Evolutionary conservation across 2,329 filamentous ascomycete species (phyloP).

Genomic region (Talaromyces funiculosus): DNA sequence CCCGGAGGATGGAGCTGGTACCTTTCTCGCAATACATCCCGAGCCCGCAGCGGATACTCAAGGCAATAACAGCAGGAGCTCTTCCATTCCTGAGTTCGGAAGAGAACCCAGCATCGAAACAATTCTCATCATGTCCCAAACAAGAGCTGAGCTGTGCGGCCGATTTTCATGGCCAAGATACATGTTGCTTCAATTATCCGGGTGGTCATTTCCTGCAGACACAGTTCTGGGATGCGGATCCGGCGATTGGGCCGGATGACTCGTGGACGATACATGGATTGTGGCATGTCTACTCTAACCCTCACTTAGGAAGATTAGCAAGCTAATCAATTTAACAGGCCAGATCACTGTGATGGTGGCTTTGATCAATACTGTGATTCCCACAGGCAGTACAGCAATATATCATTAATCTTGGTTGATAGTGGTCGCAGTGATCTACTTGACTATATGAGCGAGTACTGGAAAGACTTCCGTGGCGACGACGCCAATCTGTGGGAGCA

Average conservation of each 20-base stretch:
- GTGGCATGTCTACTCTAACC: constrained; percentile 40
- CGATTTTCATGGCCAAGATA: constrained; percentile 54
- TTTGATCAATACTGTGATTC: constrained; percentile 63
- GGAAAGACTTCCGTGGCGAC: constrained; percentile 62
- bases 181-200: constrained; percentile 70
- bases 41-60: constrained; percentile 32
- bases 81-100: constrained; percentile 24
- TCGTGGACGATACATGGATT: constrained; percentile 72
- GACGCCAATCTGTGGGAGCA: constrained; percentile 66
- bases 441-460: constrained; percentile 63
- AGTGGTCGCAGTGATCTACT: constrained; percentile 54
- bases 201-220: constrained; percentile 67
- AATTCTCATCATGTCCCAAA: constrained; percentile 27
- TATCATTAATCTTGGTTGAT: constrained; percentile 55
- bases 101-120: not conserved
- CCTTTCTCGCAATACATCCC: constrained; percentile 20
- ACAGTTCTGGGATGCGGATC: constrained; percentile 70
- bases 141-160: constrained; percentile 58
- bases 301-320: not conserved
- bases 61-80: constrained; percentile 25
- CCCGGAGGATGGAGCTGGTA: constrained; percentile 2
- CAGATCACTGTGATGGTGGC: constrained; percentile 63
- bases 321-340: constrained; percentile 34
- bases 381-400: constrained; percentile 58
- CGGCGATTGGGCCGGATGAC: constrained; percentile 59